Conservation (phyloP, 2,329 filamentous ascomycete genomes). For the Rosellinia necatrix region DNA sequence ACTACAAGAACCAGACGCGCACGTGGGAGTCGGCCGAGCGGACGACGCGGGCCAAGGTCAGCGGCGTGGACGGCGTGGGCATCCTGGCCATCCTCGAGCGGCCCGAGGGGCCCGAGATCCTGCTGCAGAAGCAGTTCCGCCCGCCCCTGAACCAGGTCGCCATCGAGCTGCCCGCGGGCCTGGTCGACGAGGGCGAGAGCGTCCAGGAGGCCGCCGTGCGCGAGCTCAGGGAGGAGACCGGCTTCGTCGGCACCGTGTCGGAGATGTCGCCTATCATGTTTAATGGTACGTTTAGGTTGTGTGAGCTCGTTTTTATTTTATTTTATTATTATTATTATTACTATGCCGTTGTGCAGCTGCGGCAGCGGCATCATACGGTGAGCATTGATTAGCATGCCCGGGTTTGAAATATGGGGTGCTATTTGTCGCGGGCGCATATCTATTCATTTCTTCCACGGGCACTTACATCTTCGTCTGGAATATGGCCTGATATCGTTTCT, state of each 20-base stretch:
- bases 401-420: too few species aligned
- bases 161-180: slow-evolving; percentile 68
- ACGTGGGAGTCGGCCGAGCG: slow-evolving; percentile 76
- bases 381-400: too few species aligned
- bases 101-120: slow-evolving; percentile 57
- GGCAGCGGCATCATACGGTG: too few species aligned
- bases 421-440: too few species aligned
- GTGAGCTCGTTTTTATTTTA: too few species aligned
- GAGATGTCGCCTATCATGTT: slow-evolving; percentile 51
- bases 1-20: slow-evolving; percentile 61
- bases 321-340: too few species aligned
- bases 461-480: background rate
- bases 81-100: slow-evolving; percentile 71
- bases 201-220: slow-evolving; percentile 65
- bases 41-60: slow-evolving; percentile 64
- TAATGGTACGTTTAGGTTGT: slow-evolving; percentile 41
- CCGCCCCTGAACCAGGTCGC: slow-evolving; percentile 63
- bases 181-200: slow-evolving; percentile 66
- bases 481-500: background rate
- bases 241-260: slow-evolving; percentile 59
- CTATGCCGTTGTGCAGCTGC: too few species aligned
- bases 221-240: slow-evolving; percentile 70
- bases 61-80: slow-evolving; percentile 72
- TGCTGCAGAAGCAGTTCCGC: slow-evolving; percentile 71
- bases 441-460: background rate